Conservation (phyloP, 352 stramenopile genomes). For the Phytophthora rubi region DNA sequence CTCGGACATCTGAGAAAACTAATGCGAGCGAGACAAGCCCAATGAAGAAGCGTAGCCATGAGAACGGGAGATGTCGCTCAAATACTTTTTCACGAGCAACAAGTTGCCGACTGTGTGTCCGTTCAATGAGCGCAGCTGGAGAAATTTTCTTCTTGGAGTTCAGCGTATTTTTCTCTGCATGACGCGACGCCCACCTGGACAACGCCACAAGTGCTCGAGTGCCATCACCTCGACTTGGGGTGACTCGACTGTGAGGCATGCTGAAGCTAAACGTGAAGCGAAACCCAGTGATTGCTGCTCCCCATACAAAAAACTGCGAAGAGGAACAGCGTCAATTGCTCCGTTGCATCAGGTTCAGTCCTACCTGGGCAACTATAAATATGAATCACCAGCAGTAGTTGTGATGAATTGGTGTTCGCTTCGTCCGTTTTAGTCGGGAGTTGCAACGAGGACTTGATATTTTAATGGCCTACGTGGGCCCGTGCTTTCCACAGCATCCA, state of each 20-base stretch:
- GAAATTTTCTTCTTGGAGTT: constrained; percentile 14
- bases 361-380: constrained; percentile 18
- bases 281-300: constrained; percentile 7
- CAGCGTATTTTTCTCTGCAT: constrained; percentile 21
- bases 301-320: constrained; percentile 19
- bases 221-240: constrained; percentile 12
- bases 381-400: not conserved
- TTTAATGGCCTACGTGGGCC: not conserved
- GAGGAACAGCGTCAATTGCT: constrained; percentile 3
- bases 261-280: constrained; percentile 1
- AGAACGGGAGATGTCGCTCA: constrained; percentile 38
- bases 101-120: constrained; percentile 26
- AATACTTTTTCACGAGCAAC: constrained; percentile 31
- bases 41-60: constrained; percentile 30
- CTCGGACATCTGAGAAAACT: constrained; percentile 40
- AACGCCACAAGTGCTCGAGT: constrained; percentile 15
- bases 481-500: not conserved
- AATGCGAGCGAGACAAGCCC: constrained; percentile 36
- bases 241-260: constrained; percentile 20
- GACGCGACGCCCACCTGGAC: constrained; percentile 22
- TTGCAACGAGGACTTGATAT: not conserved
- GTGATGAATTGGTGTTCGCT: constrained; percentile 14
- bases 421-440: constrained; percentile 1
- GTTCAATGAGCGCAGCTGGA: constrained; percentile 28
- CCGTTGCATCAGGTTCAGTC: constrained; percentile 3